Conservation (phyloP, 352 stramenopile genomes). For the Globisporangium camurandrum region DNA sequence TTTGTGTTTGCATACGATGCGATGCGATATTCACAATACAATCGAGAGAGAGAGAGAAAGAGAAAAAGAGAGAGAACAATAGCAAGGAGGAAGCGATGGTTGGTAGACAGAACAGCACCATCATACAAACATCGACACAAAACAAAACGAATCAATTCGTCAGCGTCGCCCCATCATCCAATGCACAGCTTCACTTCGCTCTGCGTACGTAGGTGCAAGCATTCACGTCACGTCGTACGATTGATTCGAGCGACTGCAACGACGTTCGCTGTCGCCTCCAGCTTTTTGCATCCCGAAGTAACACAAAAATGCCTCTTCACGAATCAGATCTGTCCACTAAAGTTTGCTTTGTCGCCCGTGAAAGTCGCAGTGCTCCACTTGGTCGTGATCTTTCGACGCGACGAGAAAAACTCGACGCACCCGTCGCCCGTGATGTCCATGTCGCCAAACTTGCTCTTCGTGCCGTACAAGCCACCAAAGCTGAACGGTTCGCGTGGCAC, state of each 20-base stretch:
- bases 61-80: too few relatives aligned
- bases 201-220: too few relatives aligned
- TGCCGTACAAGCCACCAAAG: slow-evolving; percentile 96
- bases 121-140: neutral
- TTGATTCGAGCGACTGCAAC: too few relatives aligned
- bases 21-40: too few relatives aligned
- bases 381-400: slow-evolving; percentile 94
- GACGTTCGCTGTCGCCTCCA: neutral
- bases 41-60: too few relatives aligned
- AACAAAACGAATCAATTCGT: neutral
- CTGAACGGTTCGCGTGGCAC: slow-evolving; percentile 94
- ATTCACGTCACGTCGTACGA: too few relatives aligned
- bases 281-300: too few relatives aligned
- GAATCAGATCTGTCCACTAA: slow-evolving; percentile 49
- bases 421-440: slow-evolving; percentile 98
- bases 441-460: slow-evolving; percentile 95
- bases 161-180: too few relatives aligned
- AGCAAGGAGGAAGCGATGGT: too few relatives aligned
- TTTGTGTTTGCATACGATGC: neutral
- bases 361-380: slow-evolving; percentile 84
- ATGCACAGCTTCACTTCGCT: too few relatives aligned
- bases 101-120: too few relatives aligned
- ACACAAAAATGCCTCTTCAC: too few relatives aligned
- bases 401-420: slow-evolving; percentile 97
- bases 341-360: slow-evolving; percentile 52